Evolutionary conservation across 169 alveolate genomes (phyloP), one percentile per base, ranked within the genome.

Genomic region (Cryptosporidium sp.): DNA sequence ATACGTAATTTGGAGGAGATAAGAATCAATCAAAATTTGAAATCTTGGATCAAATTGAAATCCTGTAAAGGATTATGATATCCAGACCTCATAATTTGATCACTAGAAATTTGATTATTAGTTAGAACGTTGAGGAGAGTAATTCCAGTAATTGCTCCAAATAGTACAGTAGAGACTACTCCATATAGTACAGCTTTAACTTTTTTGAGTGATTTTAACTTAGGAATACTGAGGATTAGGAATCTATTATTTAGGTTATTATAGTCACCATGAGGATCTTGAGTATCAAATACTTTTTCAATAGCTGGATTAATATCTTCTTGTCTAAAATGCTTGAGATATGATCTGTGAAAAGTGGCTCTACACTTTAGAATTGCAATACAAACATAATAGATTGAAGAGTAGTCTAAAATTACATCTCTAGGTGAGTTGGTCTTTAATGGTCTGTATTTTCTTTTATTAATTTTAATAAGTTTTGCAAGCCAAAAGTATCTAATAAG

Each of bases 331-430:
- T 80, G 42, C 23, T 80, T 80, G 33, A 80, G 75, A 65, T 80
- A 80, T 4, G 89, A 61, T n/a, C 89, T 80, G 23, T 80, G 89
- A 33, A 61, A 80, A 5, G 89, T 80, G 9, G 42, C 75, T 62
- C 89, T 80, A 29, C 89, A 80, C 51, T 62, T 80, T 9, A 80
- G 68, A 12, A 80, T 80, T 21, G 68, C 65, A 33, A 60, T 65
- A 33, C 89, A 80, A 12, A 80, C 18, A 26, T 80, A 80, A 29
- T 80, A 60, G 29, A 80, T 42, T 21, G 89, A 42, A n/a, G 89
- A 60, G 56, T 80, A 65, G 26, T 80, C 89, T n/a, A 65, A 3
- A 62, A 80, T 45, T 16, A 80, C 89, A 31, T 80, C 89, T 5
- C 29, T 21, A 26, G 62, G 29, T 2, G 89, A 80, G 29, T 80